Conservation (phyloP, 139 green algal species). For the Coccomyxa sp. region DNA sequence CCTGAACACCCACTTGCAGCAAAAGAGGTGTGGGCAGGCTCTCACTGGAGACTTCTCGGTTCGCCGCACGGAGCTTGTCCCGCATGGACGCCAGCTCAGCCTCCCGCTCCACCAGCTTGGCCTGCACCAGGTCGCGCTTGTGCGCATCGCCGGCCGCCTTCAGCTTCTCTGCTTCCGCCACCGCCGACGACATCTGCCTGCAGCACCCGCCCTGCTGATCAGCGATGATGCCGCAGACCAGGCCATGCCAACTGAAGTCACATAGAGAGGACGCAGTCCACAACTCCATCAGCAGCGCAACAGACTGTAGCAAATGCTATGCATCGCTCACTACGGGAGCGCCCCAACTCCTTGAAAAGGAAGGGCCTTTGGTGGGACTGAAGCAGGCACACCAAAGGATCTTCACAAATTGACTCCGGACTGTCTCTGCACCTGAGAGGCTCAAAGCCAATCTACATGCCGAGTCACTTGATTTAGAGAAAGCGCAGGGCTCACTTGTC, state of each 20-base stretch:
- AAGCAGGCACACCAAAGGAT: neutral
- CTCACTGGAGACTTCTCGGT: slow-evolving; percentile 27
- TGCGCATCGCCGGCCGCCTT: slow-evolving; percentile 36
- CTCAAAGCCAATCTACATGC: too few relatives aligned
- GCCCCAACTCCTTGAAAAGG: neutral
- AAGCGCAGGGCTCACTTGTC: slow-evolving; percentile 8
- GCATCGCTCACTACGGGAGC: too few relatives aligned
- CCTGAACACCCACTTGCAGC: neutral
- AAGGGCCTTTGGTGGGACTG: neutral
- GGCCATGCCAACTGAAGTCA: neutral
- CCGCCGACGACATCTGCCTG: slow-evolving; percentile 18
- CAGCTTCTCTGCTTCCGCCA: slow-evolving; percentile 41
- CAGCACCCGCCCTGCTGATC: neutral
- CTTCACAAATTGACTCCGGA: neutral
- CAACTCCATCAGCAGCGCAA: neutral
- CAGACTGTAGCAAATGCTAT: neutral
- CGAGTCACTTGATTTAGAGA: too few relatives aligned
- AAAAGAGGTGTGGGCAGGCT: neutral
- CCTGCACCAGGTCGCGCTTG: slow-evolving; percentile 38
- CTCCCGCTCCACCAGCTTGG: slow-evolving; percentile 33
- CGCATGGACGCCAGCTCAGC: slow-evolving; percentile 13
- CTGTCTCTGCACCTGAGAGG: too few relatives aligned
- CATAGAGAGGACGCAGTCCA: neutral
- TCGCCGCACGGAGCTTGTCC: slow-evolving; percentile 22
- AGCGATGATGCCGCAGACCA: neutral